Base-by-base conservation (phyloP, 2,329 filamentous ascomycete species). In the Monosporascus sp. region DNA sequence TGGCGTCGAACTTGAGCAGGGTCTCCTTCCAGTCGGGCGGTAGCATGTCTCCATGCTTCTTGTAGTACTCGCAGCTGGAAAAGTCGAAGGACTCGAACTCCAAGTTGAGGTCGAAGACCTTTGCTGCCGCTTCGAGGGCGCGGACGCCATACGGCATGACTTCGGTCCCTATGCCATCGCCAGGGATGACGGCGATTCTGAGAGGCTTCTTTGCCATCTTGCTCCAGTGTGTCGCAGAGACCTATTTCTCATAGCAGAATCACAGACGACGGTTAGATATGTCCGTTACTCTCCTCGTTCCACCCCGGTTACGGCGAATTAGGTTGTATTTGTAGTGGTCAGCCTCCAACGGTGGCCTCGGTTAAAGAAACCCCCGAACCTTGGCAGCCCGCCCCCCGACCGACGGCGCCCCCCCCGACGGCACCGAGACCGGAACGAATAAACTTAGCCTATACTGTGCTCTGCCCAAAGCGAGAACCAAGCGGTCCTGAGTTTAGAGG, bases 161-260 rank as follows among this genome's bases (percentile, higher is more conserved):
- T 67, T 89, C 86, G 1, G 78, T 78, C 2, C 86, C 86, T 55
- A 89, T 88, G 51, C 86, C 86, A 63, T 89, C 86, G 7, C 82
- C 86, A 0, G 85, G 84, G 51, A 89, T 86, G 31, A 76, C 78
- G n/a, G 84, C 84, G 56, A 87, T 84, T 50, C 63, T 66, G 15
- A 68, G 48, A 0, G 61, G 22, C 18, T 57, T 53, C 15, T 37
- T 24, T 20, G 54, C 20, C 38, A 55, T 55, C 24, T 47, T 56
- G 35, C 43, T 20, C 18, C 11, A 15, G 28, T 8, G 18, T 35
- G 31, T 35, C 31, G 31, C 31, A 14, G 31, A 14, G 9, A 14
- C 9, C 4, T 35, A 3, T 14, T 35, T 14, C 31, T 5, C 31
- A 14, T 35, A 35, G 11, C 31, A 14, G 31, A 14, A 35, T 35